Evolutionary conservation across 2,329 filamentous ascomycete species (phyloP).

Genomic region (Xylaria sp.): DNA sequence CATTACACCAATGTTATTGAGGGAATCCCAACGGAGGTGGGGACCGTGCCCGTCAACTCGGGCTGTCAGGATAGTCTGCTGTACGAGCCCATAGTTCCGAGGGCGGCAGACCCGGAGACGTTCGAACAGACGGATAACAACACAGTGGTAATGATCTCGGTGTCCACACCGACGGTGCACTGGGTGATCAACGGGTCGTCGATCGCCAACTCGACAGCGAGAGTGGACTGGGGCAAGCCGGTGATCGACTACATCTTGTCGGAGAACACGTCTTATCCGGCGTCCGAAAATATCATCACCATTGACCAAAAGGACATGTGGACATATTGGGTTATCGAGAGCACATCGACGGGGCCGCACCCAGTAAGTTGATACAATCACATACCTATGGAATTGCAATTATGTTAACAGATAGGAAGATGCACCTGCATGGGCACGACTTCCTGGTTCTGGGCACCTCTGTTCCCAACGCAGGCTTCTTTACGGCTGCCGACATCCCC

Average conservation of each 20-base stretch:
- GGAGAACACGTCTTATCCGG: neutral
- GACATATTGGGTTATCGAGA: neutral
- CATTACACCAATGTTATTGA: too few species aligned
- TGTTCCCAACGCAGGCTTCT: neutral
- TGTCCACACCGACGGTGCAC: constrained; percentile 4
- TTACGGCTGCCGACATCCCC: neutral
- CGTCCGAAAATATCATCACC: neutral
- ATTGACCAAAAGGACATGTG: neutral
- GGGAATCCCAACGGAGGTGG: too few species aligned
- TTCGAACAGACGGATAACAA: neutral
- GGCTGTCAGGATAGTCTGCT: constrained; percentile 1
- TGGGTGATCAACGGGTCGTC: constrained; percentile 9
- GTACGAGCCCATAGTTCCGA: constrained; percentile 2
- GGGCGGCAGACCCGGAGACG: neutral
- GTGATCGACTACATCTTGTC: neutral
- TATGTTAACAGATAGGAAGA: too few species aligned
- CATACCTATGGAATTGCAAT: too few species aligned
- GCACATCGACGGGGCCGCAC: too few species aligned
- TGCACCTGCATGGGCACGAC: neutral
- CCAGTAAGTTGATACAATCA: too few species aligned
- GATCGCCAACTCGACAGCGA: neutral
- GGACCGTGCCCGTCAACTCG: neutral
- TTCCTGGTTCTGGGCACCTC: neutral
- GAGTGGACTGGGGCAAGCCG: neutral
- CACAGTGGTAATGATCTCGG: constrained; percentile 2